Base-by-base conservation (phyloP, 495 filamentous ascomycete genomes). In the Xylaria cubensis region DNA sequence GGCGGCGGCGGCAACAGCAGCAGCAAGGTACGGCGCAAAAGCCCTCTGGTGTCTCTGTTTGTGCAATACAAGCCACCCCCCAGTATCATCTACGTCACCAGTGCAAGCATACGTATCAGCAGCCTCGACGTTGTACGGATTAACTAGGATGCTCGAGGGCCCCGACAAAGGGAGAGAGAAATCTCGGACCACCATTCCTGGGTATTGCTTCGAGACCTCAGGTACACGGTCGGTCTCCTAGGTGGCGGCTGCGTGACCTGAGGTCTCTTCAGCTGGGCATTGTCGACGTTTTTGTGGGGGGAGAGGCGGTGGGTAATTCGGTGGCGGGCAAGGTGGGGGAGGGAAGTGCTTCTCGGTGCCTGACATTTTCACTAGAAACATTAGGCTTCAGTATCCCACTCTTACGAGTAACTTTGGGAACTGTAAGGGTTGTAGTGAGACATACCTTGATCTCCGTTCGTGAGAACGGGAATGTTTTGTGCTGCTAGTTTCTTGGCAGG, bases 41-140 rank as follows among this genome's bases (percentile, higher is more conserved):
- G 58, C 68, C 3, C 58, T 59, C 21, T 24, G 68, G 44, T 70
- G 65, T 67, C 29, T 50, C 4, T 13, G 65, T 13, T 67, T 55
- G n/a, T 67, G 44, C 19, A 21, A 19, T 8, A 44, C 19, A 36
- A 70, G 58, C 68, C 68, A 70, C 29, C 58, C 68, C 6, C 46
- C 48, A 3, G 12, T 21, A 36, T 55, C 36, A 12, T 51, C n/a
- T 17, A 44, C 44, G 13, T 21, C n/a, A 58, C 29, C 46, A 19
- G 26, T 13, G 24, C 29, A 19, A 0, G 21, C 39, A 19, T 4
- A 24, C 5, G 13, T 8, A 51, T 13, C 12, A 34, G 53, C 21
- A 17, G 21, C 17, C 36, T 62, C 39, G 51, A 13, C 26, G 6
- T 69, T 36, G 53, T 59, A 69, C 17, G 66, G 66, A 34, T 69